A percentile compares a stretch with the other conserved stretches of the same genome.
phyloP scores from a whole-genome alignment of 495 filamentous ascomycete genomes.

The Neurospora sp. region DNA sequence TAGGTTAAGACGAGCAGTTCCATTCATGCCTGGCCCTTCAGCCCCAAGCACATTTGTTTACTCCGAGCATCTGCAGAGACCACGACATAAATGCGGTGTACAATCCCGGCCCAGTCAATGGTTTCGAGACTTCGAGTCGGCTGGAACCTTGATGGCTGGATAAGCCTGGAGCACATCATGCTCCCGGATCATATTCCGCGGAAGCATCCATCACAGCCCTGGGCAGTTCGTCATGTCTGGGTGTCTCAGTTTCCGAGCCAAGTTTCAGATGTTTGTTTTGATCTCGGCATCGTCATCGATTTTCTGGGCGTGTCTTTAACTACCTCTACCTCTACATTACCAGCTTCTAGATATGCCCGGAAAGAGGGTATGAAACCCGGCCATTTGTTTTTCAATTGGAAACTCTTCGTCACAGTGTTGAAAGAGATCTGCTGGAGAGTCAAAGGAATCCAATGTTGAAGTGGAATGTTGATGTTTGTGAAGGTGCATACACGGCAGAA shows the following conservation, averaged over 20 bases:
- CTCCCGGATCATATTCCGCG: not conserved
- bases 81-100: not conserved
- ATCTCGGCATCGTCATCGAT: too few relatives aligned
- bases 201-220: not conserved
- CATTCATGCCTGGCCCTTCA: not conserved
- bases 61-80: not conserved
- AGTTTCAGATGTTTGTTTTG: not conserved
- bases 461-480: not conserved
- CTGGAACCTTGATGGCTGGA: not conserved
- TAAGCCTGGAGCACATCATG: not conserved
- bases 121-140: not conserved
- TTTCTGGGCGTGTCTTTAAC: too few relatives aligned
- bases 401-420: not conserved
- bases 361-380: not conserved
- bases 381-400: not conserved
- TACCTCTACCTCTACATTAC: too few relatives aligned
- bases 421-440: not conserved
- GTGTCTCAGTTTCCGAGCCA: not conserved
- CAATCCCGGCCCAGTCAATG: not conserved
- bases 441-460: not conserved
- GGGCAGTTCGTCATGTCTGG: not conserved
- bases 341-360: too few relatives aligned
- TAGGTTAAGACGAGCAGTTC: not conserved
- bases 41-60: not conserved
- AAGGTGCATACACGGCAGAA: not conserved